Evolutionary conservation across 129 eudicot species (phyloP), one percentile per base, ranked within the genome.

Genomic region (Gnaphalium uliginosum): DNA sequence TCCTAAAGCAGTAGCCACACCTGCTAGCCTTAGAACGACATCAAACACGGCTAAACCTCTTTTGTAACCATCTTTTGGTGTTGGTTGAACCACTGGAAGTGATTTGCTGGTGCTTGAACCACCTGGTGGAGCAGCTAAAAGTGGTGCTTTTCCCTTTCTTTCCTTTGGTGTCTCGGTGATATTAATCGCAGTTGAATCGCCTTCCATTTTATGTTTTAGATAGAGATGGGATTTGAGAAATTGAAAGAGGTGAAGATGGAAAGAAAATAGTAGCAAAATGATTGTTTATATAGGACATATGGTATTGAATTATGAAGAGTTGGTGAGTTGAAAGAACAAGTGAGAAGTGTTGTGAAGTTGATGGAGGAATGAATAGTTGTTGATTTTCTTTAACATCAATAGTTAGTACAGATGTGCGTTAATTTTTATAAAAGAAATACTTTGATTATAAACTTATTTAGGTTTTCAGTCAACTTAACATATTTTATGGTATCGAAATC

Each of bases 91-190:
- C 79, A 76, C 57, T 25, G 54, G 21, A 32, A 30, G 35, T 32
- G 78, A 25, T 79, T 73, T 79, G 66, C 59, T 8, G 74, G 82
- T 64, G 59, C 57, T 76, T 23, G 81, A 62, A 37, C 33, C 83
- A 14, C 80, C 56, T 0, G 84, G 74, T 2, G 81, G 85, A 30
- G 85, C 33, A 46, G 86, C 81, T 78, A 89, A 73, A 68, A 89
- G 90, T 1, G 88, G 96, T 0, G 96, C 91, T 78, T 87, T 92
- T 56, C 96, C 98, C 51, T 89, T 89, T 41, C 82, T 82, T 80
- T 85, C 92, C 73, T 76, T 82, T 67, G 90, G 87, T 63, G 92
- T 54, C 43, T 86, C 88, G 22, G 66, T 61, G 4, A 82, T 50
- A 41, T 81, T 81, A 25, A 85, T 69, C 14, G 81, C 62, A 0